A percentile compares a stretch with the other conserved stretches of the same genome.
These are phyloP conservation scores for Lavandula angustifolia DNA, from an alignment of 257 asterid species.

Conservation along the genomic window DNA sequence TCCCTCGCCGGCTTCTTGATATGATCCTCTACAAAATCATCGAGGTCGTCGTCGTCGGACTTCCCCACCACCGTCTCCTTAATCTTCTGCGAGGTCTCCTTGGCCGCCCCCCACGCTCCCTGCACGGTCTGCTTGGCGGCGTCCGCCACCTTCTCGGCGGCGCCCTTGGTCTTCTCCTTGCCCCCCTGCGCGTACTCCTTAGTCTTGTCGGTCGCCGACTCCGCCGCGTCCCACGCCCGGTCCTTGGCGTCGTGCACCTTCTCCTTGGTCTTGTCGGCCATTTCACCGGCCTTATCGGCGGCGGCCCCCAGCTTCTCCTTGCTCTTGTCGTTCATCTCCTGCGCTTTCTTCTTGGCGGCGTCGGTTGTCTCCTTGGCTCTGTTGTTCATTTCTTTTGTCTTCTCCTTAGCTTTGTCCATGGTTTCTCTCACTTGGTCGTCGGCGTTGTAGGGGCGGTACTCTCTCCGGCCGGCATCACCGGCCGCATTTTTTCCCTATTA, in stretches of 20 bases:
- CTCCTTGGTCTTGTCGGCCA: slow-evolving; percentile 44
- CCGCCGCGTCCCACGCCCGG: slow-evolving; percentile 36
- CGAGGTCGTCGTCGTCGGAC: slow-evolving; percentile 38
- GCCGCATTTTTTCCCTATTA: slow-evolving; percentile 43
- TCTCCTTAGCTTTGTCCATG: slow-evolving; percentile 28
- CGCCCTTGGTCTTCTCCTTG: slow-evolving; percentile 35
- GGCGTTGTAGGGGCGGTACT: slow-evolving; percentile 31
- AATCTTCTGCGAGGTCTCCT: slow-evolving; percentile 48
- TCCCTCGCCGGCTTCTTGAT: slow-evolving; percentile 43
- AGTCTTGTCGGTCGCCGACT: slow-evolving; percentile 38
- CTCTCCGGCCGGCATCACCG: slow-evolving; percentile 43
- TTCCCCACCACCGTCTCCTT: slow-evolving; percentile 77
- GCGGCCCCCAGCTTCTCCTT: slow-evolving; percentile 30
- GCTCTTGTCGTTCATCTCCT: slow-evolving; percentile 36
- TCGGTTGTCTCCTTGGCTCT: background rate
- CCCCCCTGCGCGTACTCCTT: slow-evolving; percentile 38
- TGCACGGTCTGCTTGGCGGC: slow-evolving; percentile 43
- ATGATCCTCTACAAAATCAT: slow-evolving; percentile 55
- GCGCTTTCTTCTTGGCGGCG: slow-evolving; percentile 23
- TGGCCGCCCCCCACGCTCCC: slow-evolving; percentile 53
- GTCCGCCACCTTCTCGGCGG: slow-evolving; percentile 49
- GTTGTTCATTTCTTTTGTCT: slow-evolving; percentile 36
- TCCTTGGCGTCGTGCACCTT: slow-evolving; percentile 41
- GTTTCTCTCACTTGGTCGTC: slow-evolving; percentile 41
- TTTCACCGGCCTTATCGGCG: slow-evolving; percentile 37